A percentile compares a stretch with the other conserved stretches of the same genome.
Evolutionary conservation across 768 basidiomycete species (phyloP).

Genomic region (Lactarius indigo): DNA sequence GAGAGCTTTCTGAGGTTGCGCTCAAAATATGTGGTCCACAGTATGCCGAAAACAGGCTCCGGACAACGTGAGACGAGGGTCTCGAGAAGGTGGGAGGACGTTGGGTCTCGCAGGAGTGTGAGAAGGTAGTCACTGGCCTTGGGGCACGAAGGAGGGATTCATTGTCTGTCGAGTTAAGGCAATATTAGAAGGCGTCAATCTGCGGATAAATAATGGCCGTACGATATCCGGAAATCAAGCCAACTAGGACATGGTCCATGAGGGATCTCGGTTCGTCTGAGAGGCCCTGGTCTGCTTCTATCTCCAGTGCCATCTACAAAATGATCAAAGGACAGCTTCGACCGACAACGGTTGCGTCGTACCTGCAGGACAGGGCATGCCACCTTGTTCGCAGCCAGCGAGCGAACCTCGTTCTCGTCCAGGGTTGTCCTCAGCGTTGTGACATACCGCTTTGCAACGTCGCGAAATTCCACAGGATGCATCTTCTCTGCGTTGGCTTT

Average conservation of each 20-base stretch:
- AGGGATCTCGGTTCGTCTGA: constrained; percentile 62
- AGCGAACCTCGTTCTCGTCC: constrained; percentile 69
- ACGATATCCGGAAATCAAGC: constrained; percentile 67
- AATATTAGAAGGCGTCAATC: background rate
- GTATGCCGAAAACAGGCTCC: constrained; percentile 49
- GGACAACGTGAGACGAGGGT: constrained; percentile 66
- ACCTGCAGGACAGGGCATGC: constrained; percentile 78
- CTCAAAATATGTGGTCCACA: constrained; percentile 80
- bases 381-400: constrained; percentile 69
- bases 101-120: constrained; percentile 79
- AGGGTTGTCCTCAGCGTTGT: constrained; percentile 48
- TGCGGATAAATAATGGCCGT: constrained; percentile 31
- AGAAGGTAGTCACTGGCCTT: constrained; percentile 74
- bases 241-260: constrained; percentile 77
- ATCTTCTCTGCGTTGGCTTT: constrained; percentile 26
- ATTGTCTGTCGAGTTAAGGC: constrained; percentile 34
- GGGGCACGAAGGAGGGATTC: constrained; percentile 38
- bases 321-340: constrained; percentile 13
- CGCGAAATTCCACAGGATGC: constrained; percentile 44
- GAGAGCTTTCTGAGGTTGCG: constrained; percentile 71
- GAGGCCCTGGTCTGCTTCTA: constrained; percentile 68
- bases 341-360: constrained; percentile 12
- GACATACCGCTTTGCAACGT: constrained; percentile 46
- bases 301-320: constrained; percentile 70
- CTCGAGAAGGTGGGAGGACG: constrained; percentile 90